These are phyloP conservation scores for Pseudocercospora musae DNA, from an alignment of 2,329 filamentous ascomycete genomes.

Conservation along the genomic window DNA sequence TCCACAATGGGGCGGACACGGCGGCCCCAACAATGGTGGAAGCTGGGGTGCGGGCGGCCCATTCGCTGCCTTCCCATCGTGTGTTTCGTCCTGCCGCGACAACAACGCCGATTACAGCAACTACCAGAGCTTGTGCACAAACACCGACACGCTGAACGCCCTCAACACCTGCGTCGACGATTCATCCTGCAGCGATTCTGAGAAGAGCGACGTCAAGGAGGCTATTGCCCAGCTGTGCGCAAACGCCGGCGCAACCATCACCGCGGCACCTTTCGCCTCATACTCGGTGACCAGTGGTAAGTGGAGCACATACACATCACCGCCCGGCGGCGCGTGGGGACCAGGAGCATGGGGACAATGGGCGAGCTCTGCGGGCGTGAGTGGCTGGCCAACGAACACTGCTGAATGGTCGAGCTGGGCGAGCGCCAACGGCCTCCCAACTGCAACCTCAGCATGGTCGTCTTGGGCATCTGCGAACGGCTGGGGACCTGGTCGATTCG, in stretches of 20 bases:
- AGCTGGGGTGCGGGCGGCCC: slow-evolving; percentile 10
- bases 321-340: not conserved
- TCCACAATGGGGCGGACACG: slow-evolving; percentile 12
- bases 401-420: slow-evolving; percentile 26
- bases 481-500: slow-evolving; percentile 8
- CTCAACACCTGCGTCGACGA: slow-evolving; percentile 26
- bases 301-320: slow-evolving; percentile 10
- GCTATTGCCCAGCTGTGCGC: slow-evolving; percentile 30
- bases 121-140: slow-evolving; percentile 22
- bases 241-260: slow-evolving; percentile 28
- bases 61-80: slow-evolving; percentile 18
- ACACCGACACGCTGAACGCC: slow-evolving; percentile 19
- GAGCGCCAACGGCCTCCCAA: slow-evolving; percentile 23
- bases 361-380: slow-evolving; percentile 18
- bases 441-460: slow-evolving; percentile 28
- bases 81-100: slow-evolving; percentile 16
- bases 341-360: slow-evolving; percentile 16
- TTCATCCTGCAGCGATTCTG: slow-evolving; percentile 23
- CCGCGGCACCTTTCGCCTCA: slow-evolving; percentile 25
- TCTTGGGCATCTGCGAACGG: slow-evolving; percentile 30
- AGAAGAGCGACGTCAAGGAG: slow-evolving; percentile 28
- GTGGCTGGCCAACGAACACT: slow-evolving; percentile 20
- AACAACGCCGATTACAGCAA: slow-evolving; percentile 12
- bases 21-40: slow-evolving; percentile 5
- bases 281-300: slow-evolving; percentile 28